phyloP scores from a whole-genome alignment of 768 basidiomycete genomes.

The Leucocoprinus sp. region DNA sequence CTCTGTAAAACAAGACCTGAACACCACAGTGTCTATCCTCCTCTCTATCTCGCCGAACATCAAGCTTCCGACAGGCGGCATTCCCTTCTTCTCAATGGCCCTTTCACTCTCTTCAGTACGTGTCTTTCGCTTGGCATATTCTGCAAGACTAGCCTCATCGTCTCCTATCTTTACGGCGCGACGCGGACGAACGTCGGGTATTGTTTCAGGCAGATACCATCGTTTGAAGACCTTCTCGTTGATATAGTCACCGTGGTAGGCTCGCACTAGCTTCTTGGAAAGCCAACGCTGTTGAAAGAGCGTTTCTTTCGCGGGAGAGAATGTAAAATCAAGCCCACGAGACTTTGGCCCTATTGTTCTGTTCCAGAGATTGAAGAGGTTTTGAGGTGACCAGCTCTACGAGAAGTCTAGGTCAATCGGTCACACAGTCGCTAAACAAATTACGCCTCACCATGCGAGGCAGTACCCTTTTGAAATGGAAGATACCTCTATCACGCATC shows the following conservation, averaged over 20 bases:
- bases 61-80: slow-evolving; percentile 89
- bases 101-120: slow-evolving; percentile 40
- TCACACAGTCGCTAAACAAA: background rate
- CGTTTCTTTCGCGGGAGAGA: slow-evolving; percentile 36
- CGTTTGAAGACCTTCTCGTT: slow-evolving; percentile 89
- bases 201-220: slow-evolving; percentile 82
- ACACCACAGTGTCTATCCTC: slow-evolving; percentile 86
- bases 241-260: slow-evolving; percentile 94
- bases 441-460: slow-evolving; percentile 63
- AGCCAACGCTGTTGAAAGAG: slow-evolving; percentile 91
- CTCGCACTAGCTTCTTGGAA: slow-evolving; percentile 79
- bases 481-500: slow-evolving; percentile 33
- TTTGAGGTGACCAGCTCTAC: slow-evolving; percentile 84
- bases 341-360: slow-evolving; percentile 49
- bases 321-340: slow-evolving; percentile 51
- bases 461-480: slow-evolving; percentile 41
- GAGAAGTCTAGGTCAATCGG: background rate
- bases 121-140: slow-evolving; percentile 51
- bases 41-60: slow-evolving; percentile 96
- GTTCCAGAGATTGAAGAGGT: slow-evolving; percentile 84
- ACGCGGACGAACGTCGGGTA: slow-evolving; percentile 79
- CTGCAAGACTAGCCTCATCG: slow-evolving; percentile 39
- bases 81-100: slow-evolving; percentile 49
- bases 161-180: slow-evolving; percentile 32
- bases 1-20: slow-evolving; percentile 79